A percentile compares a stretch with the other conserved stretches of the same genome.
Conservation (phyloP, 2,329 filamentous ascomycete genomes). For the Huntiella abstrusa region DNA sequence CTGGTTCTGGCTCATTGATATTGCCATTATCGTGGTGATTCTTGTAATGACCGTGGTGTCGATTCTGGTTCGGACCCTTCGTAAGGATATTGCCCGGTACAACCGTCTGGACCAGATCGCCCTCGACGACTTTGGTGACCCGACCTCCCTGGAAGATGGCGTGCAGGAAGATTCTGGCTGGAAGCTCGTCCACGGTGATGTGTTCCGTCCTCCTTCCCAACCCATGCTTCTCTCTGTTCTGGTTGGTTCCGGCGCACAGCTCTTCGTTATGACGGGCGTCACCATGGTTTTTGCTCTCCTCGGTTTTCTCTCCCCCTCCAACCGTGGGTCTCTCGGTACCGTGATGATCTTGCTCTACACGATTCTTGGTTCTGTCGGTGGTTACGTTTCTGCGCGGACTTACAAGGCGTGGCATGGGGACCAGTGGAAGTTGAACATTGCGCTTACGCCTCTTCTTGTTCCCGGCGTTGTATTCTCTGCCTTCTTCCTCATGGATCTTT, state of each 20-base stretch:
- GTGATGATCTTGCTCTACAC: conserved; percentile 90
- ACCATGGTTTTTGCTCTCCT: conserved; percentile 87
- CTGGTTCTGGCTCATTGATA: conserved; percentile 97
- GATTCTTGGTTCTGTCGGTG: conserved; percentile 76
- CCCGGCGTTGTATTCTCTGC: conserved; percentile 68
- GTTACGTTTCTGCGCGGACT: conserved; percentile 72
- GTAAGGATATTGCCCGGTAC: conserved; percentile 91
- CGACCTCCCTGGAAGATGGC: conserved; percentile 63
- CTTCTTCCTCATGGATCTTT: conserved; percentile 91
- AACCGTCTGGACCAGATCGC: conserved; percentile 85
- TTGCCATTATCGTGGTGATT: conserved; percentile 84
- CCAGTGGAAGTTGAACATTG: conserved; percentile 85
- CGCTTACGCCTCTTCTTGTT: conserved; percentile 67
- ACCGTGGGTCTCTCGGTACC: conserved; percentile 81
- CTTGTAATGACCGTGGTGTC: conserved; percentile 80
- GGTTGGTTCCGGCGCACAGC: conserved; percentile 81
- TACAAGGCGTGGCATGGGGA: conserved; percentile 93
- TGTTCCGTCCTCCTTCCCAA: conserved; percentile 74
- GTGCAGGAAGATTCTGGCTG: conserved; percentile 96
- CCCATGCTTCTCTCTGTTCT: conserved; percentile 73
- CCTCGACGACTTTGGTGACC: conserved; percentile 72
- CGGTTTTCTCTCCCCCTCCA: conserved; percentile 87
- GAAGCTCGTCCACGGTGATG: conserved; percentile 95
- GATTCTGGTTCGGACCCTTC: conserved; percentile 71
- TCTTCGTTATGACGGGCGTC: conserved; percentile 93